phyloP scores from a whole-genome alignment of 2,329 filamentous ascomycete genomes.

The Microdochium nivale region DNA sequence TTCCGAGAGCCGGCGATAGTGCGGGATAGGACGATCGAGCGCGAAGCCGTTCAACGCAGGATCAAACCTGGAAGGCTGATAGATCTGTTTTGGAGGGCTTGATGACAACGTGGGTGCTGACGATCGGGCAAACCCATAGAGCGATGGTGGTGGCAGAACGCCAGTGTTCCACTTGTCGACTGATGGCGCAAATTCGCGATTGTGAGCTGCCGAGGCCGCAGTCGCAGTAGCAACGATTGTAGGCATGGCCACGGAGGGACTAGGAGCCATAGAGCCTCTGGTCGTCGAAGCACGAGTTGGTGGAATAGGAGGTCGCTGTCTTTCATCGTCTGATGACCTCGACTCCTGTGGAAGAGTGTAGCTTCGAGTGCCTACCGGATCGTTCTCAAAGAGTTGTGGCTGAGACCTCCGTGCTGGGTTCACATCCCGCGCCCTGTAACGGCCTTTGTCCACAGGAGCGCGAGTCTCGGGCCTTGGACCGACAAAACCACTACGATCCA shows the following conservation, averaged over 20 bases:
- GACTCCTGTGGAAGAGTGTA: conserved; percentile 18
- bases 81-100: conserved; percentile 22
- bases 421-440: not conserved
- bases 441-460: not conserved
- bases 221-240: conserved; percentile 7
- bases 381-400: conserved; percentile 12
- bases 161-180: conserved; percentile 7
- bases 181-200: conserved; percentile 3
- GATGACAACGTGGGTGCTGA: conserved; percentile 10
- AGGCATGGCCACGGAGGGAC: conserved; percentile 10
- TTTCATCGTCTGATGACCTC: conserved; percentile 9
- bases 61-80: conserved; percentile 38
- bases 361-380: conserved; percentile 15
- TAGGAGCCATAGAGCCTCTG: conserved; percentile 8
- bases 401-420: conserved; percentile 14
- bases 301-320: conserved; percentile 9
- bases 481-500: not conserved
- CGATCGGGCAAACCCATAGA: conserved; percentile 6
- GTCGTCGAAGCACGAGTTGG: conserved; percentile 16
- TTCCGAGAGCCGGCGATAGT: conserved; percentile 43
- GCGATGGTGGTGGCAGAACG: conserved; percentile 7
- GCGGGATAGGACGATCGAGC: conserved; percentile 26
- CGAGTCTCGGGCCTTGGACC: not conserved
- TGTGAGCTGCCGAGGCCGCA: conserved; percentile 1
- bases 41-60: conserved; percentile 24